A percentile compares a stretch with the other conserved stretches of the same genome.
phyloP scores from a whole-genome alignment of 192 early-diverging fungal genomes.

The Coemansia interrupta region DNA sequence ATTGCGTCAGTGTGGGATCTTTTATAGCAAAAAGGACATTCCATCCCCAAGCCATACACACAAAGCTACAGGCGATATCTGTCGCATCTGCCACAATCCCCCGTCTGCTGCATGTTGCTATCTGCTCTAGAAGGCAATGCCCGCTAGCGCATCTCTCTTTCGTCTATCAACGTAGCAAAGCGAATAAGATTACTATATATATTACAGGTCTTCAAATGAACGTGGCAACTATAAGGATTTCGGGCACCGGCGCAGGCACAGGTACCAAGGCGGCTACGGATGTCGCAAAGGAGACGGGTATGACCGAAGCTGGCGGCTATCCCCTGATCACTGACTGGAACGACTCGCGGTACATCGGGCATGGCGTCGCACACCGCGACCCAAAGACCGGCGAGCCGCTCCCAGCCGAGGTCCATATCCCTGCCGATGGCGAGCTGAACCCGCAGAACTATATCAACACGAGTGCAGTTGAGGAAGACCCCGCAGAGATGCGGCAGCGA shows the following conservation, averaged over 20 bases:
- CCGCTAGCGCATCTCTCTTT: too few species aligned
- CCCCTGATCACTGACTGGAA: slow-evolving; percentile 40
- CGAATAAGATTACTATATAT: too few species aligned
- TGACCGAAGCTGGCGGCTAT: slow-evolving; percentile 41
- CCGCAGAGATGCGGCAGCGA: slow-evolving; percentile 27
- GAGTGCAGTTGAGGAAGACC: slow-evolving; percentile 26
- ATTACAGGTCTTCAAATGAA: too few species aligned
- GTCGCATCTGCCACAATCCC: too few species aligned
- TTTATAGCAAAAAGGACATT: too few species aligned
- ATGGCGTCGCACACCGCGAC: slow-evolving; percentile 48
- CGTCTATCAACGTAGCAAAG: too few species aligned
- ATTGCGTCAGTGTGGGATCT: too few species aligned
- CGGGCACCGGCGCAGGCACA: slow-evolving; percentile 46
- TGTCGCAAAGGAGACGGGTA: slow-evolving; percentile 39
- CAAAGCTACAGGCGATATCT: too few species aligned
- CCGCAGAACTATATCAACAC: slow-evolving; percentile 43
- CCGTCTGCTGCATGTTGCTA: too few species aligned
- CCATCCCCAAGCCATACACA: too few species aligned
- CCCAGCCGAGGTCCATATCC: slow-evolving; percentile 33
- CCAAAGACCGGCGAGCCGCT: slow-evolving; percentile 47
- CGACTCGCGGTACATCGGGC: slow-evolving; percentile 45
- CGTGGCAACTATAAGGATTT: slow-evolving; percentile 16
- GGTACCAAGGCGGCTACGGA: slow-evolving; percentile 41
- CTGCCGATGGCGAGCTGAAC: slow-evolving; percentile 44
- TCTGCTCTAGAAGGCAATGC: too few species aligned